Evolutionary conservation across 2,329 filamentous ascomycete genomes (phyloP).

Genomic region (Nigrospora sphaerica): DNA sequence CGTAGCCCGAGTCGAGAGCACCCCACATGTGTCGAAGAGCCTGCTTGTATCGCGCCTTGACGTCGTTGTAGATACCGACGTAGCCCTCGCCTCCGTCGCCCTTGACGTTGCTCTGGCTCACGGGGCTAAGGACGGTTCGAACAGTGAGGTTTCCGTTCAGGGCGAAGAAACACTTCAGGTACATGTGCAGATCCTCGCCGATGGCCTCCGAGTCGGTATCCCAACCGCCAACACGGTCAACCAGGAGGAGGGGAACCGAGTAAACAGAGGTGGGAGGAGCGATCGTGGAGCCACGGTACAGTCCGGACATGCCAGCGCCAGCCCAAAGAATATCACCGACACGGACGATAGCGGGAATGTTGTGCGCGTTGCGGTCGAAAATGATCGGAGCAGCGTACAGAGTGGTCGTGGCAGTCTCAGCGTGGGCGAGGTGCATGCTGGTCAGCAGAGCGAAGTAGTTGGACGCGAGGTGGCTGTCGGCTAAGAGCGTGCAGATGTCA

Average conservation of each 20-base stretch:
- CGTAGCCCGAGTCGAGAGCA: constrained; percentile 61
- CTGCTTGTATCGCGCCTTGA: constrained; percentile 63
- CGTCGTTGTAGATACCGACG: constrained; percentile 47
- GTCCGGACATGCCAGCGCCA: constrained; percentile 62
- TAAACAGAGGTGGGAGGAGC: constrained; percentile 70
- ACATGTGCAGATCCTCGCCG: constrained; percentile 72
- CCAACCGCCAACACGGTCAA: constrained; percentile 66
- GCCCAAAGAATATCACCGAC: constrained; percentile 68
- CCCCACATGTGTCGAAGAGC: constrained; percentile 73
- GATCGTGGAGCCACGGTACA: constrained; percentile 56
- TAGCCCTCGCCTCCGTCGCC: constrained; percentile 49
- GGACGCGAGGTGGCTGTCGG: constrained; percentile 62
- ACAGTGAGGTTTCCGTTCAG: constrained; percentile 62
- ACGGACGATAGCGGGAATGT: constrained; percentile 59
- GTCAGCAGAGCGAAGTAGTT: constrained; percentile 62
- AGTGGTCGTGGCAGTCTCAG: constrained; percentile 54
- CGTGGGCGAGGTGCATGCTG: constrained; percentile 52
- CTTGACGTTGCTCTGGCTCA: constrained; percentile 67
- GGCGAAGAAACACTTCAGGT: constrained; percentile 70
- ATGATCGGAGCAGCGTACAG: constrained; percentile 65
- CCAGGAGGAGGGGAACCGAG: constrained; percentile 58
- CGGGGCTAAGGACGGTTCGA: constrained; percentile 57
- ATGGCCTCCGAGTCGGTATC: constrained; percentile 65
- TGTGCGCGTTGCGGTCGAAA: constrained; percentile 67
- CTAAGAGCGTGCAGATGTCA: constrained; percentile 31